Evolutionary conservation across 2,329 filamentous ascomycete genomes (phyloP), one percentile per base, ranked within the genome.

Genomic region (Fusarium acutatum): DNA sequence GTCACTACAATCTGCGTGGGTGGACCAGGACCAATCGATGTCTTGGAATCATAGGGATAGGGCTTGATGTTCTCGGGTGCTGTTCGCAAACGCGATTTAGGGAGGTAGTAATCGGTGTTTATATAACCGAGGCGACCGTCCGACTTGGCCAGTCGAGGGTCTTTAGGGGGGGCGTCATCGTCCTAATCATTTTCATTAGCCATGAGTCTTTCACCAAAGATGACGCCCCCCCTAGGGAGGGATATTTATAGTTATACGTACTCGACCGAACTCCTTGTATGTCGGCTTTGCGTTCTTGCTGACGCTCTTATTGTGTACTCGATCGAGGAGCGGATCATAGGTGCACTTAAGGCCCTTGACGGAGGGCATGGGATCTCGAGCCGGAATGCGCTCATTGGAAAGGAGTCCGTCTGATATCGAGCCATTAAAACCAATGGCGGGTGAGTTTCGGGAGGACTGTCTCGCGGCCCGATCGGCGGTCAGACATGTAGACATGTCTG

Each of bases 1-100:
- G 92, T 95, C 26, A 98, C 94, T 8, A 98, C 92, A 54, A 99
- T 91, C 80, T 97, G 94, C 6, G 93, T 94, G 5, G 96, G 94
- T 20, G 96, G 96, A 0, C 94, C 94, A 30, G 95, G 94, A 1
- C 95, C 96, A 76, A 97, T 90, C 5, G 96, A 97, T 9, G 94
- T 94, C 77, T 90, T 91, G 10, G 91, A 84, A 80, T 98, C 95
- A 82, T 94, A 96, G 32, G 89, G 83, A 82, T 97, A 98, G 28
- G 93, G 92, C 80, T 91, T 93, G 58, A 97, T 84, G 69, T 92
- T 91, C 83, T 97, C 97, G 2, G 93, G 93, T 34, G 92, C 89
- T 76, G 88, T 89, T 79, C 89, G 92, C 79, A 91, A 85, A 77
- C 90, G 94, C 73, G 90, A 92, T 85, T 92, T 96, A 80, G 87